A percentile compares a stretch with the other conserved stretches of the same genome.
Conservation (phyloP, 805 yeast genomes). For the Candida fluviatilis region DNA sequence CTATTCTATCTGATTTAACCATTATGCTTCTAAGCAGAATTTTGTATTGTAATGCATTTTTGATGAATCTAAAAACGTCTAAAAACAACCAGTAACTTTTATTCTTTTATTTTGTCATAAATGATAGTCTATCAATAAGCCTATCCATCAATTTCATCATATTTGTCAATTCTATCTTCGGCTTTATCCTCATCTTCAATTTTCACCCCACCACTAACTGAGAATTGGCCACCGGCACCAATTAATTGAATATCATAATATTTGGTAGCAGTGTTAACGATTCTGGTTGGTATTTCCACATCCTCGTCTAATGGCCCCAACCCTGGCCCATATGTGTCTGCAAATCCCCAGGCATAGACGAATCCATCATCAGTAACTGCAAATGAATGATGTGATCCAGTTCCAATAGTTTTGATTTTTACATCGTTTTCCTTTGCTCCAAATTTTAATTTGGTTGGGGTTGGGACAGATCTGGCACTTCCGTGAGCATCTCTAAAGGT, state of each 20-base stretch:
- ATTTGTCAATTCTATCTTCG: slow-evolving; percentile 47
- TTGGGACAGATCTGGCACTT: slow-evolving; percentile 78
- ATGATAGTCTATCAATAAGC: no score
- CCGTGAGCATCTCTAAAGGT: slow-evolving; percentile 79
- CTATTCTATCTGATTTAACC: no score
- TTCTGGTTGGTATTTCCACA: slow-evolving; percentile 81
- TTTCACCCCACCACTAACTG: slow-evolving; percentile 79
- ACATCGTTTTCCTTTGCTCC: slow-evolving; percentile 27
- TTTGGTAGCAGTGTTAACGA: slow-evolving; percentile 90
- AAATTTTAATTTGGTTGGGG: slow-evolving; percentile 63
- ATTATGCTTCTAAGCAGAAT: no score
- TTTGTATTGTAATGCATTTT: no score
- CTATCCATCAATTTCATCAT: slow-evolving; percentile 46
- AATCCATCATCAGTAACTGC: slow-evolving; percentile 83
- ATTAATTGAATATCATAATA: slow-evolving; percentile 63
- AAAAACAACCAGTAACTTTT: no score
- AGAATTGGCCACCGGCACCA: slow-evolving; percentile 97
- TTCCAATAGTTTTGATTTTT: slow-evolving; percentile 48
- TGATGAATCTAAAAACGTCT: no score
- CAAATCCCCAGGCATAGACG: slow-evolving; percentile 96
- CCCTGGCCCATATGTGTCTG: slow-evolving; percentile 95
- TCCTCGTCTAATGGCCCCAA: slow-evolving; percentile 90
- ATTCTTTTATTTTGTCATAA: no score
- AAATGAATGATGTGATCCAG: slow-evolving; percentile 90
- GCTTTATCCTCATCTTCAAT: slow-evolving; percentile 48